These are phyloP conservation scores for Trypanosoma cruzi DNA, from an alignment of 208 protist species.

Conservation along the genomic window DNA sequence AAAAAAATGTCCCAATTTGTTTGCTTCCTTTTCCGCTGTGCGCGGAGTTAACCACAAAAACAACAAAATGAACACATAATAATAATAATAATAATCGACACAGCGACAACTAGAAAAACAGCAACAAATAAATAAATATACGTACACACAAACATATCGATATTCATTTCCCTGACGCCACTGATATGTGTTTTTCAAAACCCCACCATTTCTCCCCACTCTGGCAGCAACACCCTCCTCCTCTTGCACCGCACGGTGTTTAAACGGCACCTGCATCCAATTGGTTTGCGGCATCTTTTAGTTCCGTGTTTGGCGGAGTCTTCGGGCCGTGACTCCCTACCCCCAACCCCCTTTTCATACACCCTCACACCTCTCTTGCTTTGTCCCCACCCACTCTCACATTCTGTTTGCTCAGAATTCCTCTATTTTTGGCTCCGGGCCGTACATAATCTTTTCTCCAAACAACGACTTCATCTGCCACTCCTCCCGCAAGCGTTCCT, in stretches of 20 bases:
- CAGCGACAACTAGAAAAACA: background rate
- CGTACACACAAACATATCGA: background rate
- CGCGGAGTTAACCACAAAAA: too few species aligned
- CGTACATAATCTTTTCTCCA: conserved; percentile 73
- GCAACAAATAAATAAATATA: background rate
- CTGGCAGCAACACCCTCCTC: too few species aligned
- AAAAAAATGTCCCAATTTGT: too few species aligned
- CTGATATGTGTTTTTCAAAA: too few species aligned
- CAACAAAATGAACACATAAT: too few species aligned
- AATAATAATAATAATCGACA: background rate
- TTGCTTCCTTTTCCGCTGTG: too few species aligned
- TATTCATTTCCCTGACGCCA: background rate
- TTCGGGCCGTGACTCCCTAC: too few species aligned
- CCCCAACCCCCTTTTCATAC: background rate
- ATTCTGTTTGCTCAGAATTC: conserved; percentile 14
- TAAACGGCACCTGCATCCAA: too few species aligned
- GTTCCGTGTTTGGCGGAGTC: too few species aligned
- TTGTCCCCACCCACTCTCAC: background rate
- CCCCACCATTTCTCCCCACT: too few species aligned
- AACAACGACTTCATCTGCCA: conserved; percentile 68
- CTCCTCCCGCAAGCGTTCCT: conserved; percentile 59
- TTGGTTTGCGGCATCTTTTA: too few species aligned
- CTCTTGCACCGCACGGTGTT: too few species aligned
- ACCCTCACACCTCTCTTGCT: background rate
- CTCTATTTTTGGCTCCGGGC: conserved; percentile 40